These are phyloP conservation scores for Avena atlantica DNA, from an alignment of 176 grass and related monocot genomes.

Conservation along the genomic window DNA sequence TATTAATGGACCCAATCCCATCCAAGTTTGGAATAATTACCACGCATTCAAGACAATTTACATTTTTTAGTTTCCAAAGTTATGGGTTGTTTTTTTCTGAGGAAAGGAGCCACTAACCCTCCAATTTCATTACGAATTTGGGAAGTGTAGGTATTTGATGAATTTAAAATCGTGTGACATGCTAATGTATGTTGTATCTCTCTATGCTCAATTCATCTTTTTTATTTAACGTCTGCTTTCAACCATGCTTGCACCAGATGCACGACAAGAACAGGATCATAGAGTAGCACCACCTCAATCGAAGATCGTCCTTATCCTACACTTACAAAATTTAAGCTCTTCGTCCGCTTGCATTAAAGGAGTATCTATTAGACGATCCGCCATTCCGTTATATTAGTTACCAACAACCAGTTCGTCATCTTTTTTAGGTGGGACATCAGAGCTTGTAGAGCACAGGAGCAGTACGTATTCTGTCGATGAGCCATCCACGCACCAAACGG, in stretches of 20 bases:
- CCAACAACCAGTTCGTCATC: neutral
- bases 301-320: neutral
- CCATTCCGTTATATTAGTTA: constrained; percentile 8
- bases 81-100: too few relatives aligned
- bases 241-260: too few relatives aligned
- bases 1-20: too few relatives aligned
- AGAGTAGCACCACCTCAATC: too few relatives aligned
- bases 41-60: too few relatives aligned
- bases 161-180: too few relatives aligned
- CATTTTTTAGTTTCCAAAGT: too few relatives aligned
- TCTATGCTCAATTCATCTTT: neutral
- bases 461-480: neutral
- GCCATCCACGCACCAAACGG: neutral
- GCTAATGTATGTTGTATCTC: neutral
- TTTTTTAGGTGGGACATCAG: neutral
- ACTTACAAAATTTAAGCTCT: neutral
- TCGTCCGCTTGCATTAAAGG: neutral
- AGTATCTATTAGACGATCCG: neutral
- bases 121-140: too few relatives aligned
- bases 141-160: too few relatives aligned
- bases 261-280: too few relatives aligned
- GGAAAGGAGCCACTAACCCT: too few relatives aligned
- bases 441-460: neutral
- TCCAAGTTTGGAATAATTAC: too few relatives aligned
- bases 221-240: neutral